Base-by-base conservation (phyloP, 2,329 filamentous ascomycete genomes). In the Coniochaeta sp. region DNA sequence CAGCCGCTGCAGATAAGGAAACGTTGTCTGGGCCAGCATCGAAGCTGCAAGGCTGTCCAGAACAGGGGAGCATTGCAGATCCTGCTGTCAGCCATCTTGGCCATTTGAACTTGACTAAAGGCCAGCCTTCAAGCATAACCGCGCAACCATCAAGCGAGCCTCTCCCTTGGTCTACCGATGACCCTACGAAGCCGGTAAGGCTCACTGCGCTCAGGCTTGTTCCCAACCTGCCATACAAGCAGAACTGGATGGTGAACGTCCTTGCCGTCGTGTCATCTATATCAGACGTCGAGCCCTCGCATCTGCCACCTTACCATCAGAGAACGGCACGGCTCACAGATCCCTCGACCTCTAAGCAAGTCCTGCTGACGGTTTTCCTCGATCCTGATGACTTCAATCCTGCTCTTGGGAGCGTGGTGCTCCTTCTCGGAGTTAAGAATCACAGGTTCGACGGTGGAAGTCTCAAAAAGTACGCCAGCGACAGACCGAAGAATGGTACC, bases 171-270 rank as follows among this genome's bases (percentile, higher is more conserved):
- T 72, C 76, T 58, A 77, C 75, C 70, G 72, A 75, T 58, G 68
- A 79, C 57, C 73, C 69, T 0, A 72, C 73, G 28, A 71, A 69
- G 0, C 79, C 81, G 0, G 71, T 83, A 17, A 83, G 80, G 63
- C 77, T 85, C 30, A 84, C 81, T 0, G 73, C 74, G 3, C 72
- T 85, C 14, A 74, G n/a, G 10, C 28, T 34, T 7, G 79, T 85
- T 56, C 79, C 81, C 0, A 72, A 77, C 61, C 74, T 85, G 1
- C 81, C 81, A 1, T 84, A 81, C 69, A 78, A 78, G 58, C 81
- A 84, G 61, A 85, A 85, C 66, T 85, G 81, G 81, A 79, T 78
- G 54, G 76, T 80, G 68, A 84, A 84, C 62, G 72, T 83, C 7
- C 75, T 85, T 3, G 80, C 75, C 59, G 73, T 85, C n/a, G 62